Base-by-base conservation (phyloP, 2,329 filamentous ascomycete genomes). In the Ophiostoma tasmaniense region DNA sequence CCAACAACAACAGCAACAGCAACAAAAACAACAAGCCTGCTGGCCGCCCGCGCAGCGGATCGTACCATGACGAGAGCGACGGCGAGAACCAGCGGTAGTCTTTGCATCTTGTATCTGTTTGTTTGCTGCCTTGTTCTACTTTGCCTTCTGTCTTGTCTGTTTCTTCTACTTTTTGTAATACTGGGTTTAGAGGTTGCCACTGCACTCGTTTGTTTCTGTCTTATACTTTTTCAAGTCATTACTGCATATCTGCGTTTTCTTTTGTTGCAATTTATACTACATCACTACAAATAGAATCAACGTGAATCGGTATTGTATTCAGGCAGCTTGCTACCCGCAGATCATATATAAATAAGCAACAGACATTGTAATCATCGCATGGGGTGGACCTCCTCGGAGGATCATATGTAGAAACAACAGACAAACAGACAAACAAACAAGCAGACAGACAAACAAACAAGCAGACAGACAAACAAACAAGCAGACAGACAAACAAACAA, bases 51-150 rank as follows among this genome's bases (percentile, higher is more conserved):
- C 42, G 55, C 13, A 42, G 20, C 22, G 45, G 55, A 13, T 67
- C 66, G 20, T 68, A 70, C 67, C 67, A 67, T 45, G 69, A 70
- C 65, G 69, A 70, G 39, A 67, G 66, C 67, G 67, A 69, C 65
- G 69, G 39, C 42, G 69, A 66, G 14, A 25, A 59, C 59, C 25
- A 39, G 69, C 39, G 68, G 33, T 69, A 67, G 65, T 22, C 33
- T 33, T 33, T 33, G 33, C 8, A 10, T 25, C 17, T 13, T 61
- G 0, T 30, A 3, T 30, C 14, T 17, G 5, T 25, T 22, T 52
- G 50, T 22, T 52, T 35, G n/a, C n/a, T 28, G 22, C 52, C 22
- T 37, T 64, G 28, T 22, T 6, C 5, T 20, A 22, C 13, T 37
- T 20, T 28, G 25, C 37, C 13, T 59, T 28, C 13, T 28, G 42